Evolutionary conservation across 495 filamentous ascomycete species (phyloP).

Genomic region (Penicillium atrosanguineum): DNA sequence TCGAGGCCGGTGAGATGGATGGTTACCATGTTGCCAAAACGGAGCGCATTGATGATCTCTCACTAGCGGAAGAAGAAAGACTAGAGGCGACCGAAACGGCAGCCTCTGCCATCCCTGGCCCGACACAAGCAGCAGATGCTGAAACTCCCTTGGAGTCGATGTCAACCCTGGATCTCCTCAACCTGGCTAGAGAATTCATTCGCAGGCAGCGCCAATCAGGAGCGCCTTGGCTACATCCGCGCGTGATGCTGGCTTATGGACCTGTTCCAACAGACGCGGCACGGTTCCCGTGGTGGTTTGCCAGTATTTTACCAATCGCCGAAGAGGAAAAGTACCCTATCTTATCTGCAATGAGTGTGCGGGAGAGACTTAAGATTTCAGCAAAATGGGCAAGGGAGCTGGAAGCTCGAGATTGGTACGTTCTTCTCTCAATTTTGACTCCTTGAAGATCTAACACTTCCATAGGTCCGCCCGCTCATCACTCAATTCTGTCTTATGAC

Average conservation of each 20-base stretch:
- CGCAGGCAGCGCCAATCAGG: slow-evolving; percentile 60
- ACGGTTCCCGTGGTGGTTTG: slow-evolving; percentile 88
- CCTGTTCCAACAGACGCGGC: slow-evolving; percentile 71
- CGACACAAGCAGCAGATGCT: slow-evolving; percentile 14
- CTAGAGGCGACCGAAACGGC: slow-evolving; percentile 63
- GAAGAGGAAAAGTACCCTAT: slow-evolving; percentile 79
- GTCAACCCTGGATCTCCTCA: slow-evolving; percentile 67
- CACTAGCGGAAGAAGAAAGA: slow-evolving; percentile 75
- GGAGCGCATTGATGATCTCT: slow-evolving; percentile 74
- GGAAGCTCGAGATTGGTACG: slow-evolving; percentile 70
- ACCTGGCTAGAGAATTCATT: slow-evolving; percentile 63
- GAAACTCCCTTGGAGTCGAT: slow-evolving; percentile 52
- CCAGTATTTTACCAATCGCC: slow-evolving; percentile 70
- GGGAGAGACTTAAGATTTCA: slow-evolving; percentile 77
- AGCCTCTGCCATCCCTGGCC: slow-evolving; percentile 12
- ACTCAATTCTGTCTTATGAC: slow-evolving; percentile 46
- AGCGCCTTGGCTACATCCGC: slow-evolving; percentile 69
- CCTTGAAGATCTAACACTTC: slow-evolving; percentile 8
- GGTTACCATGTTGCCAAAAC: slow-evolving; percentile 74
- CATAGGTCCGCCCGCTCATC: slow-evolving; percentile 34
- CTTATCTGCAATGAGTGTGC: slow-evolving; percentile 66
- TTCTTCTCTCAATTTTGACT: slow-evolving; percentile 12
- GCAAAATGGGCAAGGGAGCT: slow-evolving; percentile 72
- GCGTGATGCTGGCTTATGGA: slow-evolving; percentile 72
- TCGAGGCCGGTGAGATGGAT: slow-evolving; percentile 61